These are phyloP conservation scores for Ceratopteris richardii DNA, from an alignment of 75 land plant species.

Conservation along the genomic window DNA sequence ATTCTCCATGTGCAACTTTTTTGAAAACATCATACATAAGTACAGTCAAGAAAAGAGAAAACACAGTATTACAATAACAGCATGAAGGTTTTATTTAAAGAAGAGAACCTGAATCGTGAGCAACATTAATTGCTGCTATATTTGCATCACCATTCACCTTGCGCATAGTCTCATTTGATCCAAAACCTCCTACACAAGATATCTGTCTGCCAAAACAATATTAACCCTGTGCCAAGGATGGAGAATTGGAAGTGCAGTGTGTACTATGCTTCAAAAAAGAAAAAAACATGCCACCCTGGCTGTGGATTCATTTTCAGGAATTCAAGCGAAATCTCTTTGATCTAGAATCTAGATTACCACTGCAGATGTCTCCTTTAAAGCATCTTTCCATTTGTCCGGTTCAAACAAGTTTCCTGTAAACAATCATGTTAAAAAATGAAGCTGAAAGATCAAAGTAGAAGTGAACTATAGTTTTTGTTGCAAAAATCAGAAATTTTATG, in stretches of 20 bases:
- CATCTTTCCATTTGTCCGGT: slow-evolving; percentile 57
- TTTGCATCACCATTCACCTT: slow-evolving; percentile 95
- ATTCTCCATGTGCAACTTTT: too few relatives aligned
- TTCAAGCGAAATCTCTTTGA: too few relatives aligned
- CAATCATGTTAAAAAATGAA: too few relatives aligned
- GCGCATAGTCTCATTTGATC: slow-evolving; percentile 83
- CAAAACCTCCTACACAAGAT: slow-evolving; percentile 98
- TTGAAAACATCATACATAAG: too few relatives aligned
- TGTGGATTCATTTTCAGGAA: not conserved
- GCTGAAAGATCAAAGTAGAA: too few relatives aligned
- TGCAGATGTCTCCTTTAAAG: slow-evolving; percentile 60
- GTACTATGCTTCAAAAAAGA: too few relatives aligned
- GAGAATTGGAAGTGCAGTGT: too few relatives aligned
- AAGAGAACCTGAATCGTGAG: slow-evolving; percentile 10
- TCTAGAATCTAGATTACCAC: slow-evolving; percentile 78
- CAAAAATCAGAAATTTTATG: too few relatives aligned
- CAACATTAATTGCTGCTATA: slow-evolving; percentile 63
- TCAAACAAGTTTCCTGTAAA: slow-evolving; percentile 55
- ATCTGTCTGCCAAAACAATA: slow-evolving; percentile 30
- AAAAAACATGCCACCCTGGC: too few relatives aligned
- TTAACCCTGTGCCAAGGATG: too few relatives aligned
- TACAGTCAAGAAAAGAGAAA: too few relatives aligned
- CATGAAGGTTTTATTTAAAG: not conserved
- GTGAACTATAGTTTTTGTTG: too few relatives aligned
- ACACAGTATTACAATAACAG: not conserved